Conservation (phyloP, 495 filamentous ascomycete species). For the Penicillium canariense region DNA sequence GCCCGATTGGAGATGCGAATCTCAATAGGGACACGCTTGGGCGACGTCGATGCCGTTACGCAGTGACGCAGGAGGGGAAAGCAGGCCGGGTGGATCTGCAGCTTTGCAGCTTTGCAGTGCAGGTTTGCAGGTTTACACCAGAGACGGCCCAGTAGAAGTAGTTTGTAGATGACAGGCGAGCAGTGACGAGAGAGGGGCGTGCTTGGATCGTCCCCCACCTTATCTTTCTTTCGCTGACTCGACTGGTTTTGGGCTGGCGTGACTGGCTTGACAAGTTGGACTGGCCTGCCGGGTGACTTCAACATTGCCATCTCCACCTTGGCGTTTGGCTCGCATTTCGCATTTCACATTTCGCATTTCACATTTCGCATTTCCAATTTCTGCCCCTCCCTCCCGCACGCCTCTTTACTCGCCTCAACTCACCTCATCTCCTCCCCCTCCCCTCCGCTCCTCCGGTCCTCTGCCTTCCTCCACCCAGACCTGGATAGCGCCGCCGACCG, state of each 20-base stretch:
- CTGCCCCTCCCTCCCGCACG: slow-evolving; percentile 4
- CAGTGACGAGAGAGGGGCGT: background rate
- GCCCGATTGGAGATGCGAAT: slow-evolving; percentile 19
- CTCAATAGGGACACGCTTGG: background rate
- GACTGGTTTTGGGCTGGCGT: background rate
- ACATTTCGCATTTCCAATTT: background rate
- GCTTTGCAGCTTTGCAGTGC: background rate
- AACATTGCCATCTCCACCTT: no score
- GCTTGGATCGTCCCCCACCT: background rate
- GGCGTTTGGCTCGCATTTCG: no score
- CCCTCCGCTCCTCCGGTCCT: background rate
- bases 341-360: background rate
- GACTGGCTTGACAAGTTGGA: background rate
- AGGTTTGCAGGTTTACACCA: background rate
- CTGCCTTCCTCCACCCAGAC: background rate
- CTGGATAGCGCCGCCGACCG: slow-evolving; percentile 15
- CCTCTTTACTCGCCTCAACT: slow-evolving; percentile 1
- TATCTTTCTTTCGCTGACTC: background rate
- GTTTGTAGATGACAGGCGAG: background rate
- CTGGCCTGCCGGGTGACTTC: background rate
- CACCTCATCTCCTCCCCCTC: background rate
- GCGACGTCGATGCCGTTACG: background rate
- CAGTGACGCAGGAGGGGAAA: slow-evolving; percentile 4
- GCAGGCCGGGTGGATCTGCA: background rate
- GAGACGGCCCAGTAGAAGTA: background rate